A percentile compares a stretch with the other conserved stretches of the same genome.
Evolutionary conservation across 352 stramenopile species (phyloP).

Genomic region (Globisporangium acanthophoron): DNA sequence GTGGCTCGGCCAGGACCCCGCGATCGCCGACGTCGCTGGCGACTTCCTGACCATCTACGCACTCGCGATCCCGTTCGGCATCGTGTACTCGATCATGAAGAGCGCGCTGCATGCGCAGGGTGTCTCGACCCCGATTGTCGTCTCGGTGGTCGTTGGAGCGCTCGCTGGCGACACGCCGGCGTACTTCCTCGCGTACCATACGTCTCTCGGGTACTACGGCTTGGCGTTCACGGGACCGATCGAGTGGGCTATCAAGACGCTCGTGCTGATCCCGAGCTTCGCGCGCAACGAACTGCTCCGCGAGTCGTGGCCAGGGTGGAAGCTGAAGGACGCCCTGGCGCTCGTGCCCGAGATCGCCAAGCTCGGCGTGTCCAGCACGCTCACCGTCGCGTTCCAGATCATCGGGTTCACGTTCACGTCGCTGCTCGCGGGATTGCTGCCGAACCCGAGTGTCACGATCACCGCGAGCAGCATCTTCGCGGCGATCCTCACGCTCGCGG

Average conservation of each 20-base stretch:
- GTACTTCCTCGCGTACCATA: conserved; percentile 36
- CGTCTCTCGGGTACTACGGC: conserved; percentile 27
- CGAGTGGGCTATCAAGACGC: conserved; percentile 20
- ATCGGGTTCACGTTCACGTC: conserved; percentile 14
- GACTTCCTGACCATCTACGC: conserved; percentile 18
- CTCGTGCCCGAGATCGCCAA: conserved; percentile 11
- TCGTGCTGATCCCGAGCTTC: conserved; percentile 19
- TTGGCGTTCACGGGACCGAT: conserved; percentile 22
- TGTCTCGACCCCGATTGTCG: conserved; percentile 28
- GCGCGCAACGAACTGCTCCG: conserved; percentile 18
- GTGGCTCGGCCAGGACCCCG: conserved; percentile 26
- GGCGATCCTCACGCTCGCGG: conserved; percentile 20
- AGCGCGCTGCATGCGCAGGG: conserved; percentile 34
- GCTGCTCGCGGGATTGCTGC: conserved; percentile 22
- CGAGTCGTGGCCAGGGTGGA: conserved; percentile 18
- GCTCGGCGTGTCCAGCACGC: conserved; percentile 12
- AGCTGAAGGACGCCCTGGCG: conserved; percentile 4
- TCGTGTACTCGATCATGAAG: conserved; percentile 20
- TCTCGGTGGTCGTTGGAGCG: conserved; percentile 17
- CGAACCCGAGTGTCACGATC: conserved; percentile 27
- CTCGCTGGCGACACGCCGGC: conserved; percentile 15
- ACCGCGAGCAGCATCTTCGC: conserved; percentile 29
- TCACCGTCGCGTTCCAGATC: conserved; percentile 20
- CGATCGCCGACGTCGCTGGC: conserved; percentile 18
- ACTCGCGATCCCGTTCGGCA: conserved; percentile 18